Evolutionary conservation across 345 rosid genomes (phyloP).

Genomic region (Gossypium rotundifolium): DNA sequence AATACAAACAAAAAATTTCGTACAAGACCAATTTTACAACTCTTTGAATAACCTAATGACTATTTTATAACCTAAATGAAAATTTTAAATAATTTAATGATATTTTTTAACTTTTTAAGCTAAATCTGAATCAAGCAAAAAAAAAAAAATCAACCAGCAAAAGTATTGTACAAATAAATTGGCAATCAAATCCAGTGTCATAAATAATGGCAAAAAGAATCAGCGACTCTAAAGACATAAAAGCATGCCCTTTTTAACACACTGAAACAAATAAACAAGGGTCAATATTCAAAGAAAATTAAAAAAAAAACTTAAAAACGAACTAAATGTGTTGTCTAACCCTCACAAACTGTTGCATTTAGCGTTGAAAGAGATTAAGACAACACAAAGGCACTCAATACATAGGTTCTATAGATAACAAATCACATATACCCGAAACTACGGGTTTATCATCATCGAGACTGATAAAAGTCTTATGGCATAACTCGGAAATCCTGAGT

Average conservation of each 20-base stretch:
- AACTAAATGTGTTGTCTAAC: slow-evolving; percentile 25
- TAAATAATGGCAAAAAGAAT: slow-evolving; percentile 1
- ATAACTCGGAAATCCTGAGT: slow-evolving; percentile 27
- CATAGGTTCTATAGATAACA: slow-evolving; percentile 32
- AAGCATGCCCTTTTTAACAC: slow-evolving; percentile 21
- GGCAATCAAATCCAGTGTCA: neutral
- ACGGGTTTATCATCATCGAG: slow-evolving; percentile 15
- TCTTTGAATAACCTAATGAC: too few species aligned
- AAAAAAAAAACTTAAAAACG: slow-evolving; percentile 15
- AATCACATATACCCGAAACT: slow-evolving; percentile 25
- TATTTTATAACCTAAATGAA: too few species aligned
- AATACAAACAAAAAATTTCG: too few species aligned
- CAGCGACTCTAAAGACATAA: slow-evolving; percentile 8
- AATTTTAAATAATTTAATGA: too few species aligned
- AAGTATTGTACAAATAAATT: neutral
- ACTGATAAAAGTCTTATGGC: slow-evolving; percentile 14
- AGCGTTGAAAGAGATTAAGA: slow-evolving; percentile 33
- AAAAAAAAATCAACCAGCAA: neutral
- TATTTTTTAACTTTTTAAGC: too few species aligned
- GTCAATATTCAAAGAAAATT: slow-evolving; percentile 17
- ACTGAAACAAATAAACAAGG: slow-evolving; percentile 13
- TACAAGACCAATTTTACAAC: too few species aligned
- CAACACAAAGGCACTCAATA: slow-evolving; percentile 24
- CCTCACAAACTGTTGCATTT: slow-evolving; percentile 37
- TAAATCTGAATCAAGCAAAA: neutral